Base-by-base conservation (phyloP, 139 green algal genomes). In the Picochlorum sp. region DNA sequence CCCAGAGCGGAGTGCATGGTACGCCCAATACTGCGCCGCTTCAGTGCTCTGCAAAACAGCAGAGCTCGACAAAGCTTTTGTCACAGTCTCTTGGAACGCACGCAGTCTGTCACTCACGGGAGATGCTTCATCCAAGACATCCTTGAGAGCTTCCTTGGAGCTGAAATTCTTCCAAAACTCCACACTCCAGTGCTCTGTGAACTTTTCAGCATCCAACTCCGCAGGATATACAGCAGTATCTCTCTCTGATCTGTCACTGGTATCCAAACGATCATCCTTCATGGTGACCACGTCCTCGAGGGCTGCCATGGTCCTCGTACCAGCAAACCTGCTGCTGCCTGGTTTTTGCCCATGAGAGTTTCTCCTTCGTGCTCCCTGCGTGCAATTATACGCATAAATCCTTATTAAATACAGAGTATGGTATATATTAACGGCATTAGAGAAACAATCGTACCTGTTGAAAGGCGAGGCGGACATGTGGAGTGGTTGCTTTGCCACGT, bases 1-100 rank as follows among this genome's bases (percentile, higher is more conserved):
- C 14, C 61, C 56, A 10, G 62, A 77, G 28, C 88, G 72, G 4
- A 66, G 60, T 2, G 84, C 30, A 63, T 95, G 88, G 66, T 93
- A 93, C 3, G 70, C 60, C 75, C 30, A 66, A 49, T 68, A 75
- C 21, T 21, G 65, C 0, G 52, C 63, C 3, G 52, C 31, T 65
- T 70, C 61, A 57, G 4, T 61, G 49, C 14, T 57, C 16, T 60
- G 65, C 14, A 65, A 54, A 28, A 37, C 69, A 16, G 28, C 54
- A 31, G 24, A 68, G 6, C 38, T 65, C 20, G 38, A 44, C 2
- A 70, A 45, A 5, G 62, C 60, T 4, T 16, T 49, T 37, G 52
- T 47, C n/a, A 77, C 18, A 10, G 67, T 77, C 15, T 77, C 38
- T 10, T 47, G 56, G 24, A 77, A 67, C 6, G 44, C 15, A 8